phyloP scores from a whole-genome alignment of 2,329 filamentous ascomycete genomes.

The Ascochyta clinopodiicola region DNA sequence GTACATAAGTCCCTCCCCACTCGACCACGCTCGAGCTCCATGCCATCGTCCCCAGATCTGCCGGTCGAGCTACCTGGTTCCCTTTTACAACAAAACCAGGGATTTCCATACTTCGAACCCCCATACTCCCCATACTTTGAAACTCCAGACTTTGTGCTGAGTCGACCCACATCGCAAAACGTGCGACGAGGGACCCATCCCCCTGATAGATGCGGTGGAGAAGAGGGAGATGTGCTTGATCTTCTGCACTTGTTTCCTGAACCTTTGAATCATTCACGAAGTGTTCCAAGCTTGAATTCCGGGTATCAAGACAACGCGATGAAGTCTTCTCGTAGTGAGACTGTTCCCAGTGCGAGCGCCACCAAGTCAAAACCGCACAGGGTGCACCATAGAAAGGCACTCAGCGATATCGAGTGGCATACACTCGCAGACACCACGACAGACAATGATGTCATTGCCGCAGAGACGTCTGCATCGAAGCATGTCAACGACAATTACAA shows the following conservation, averaged over 20 bases:
- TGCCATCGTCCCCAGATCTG: conserved; percentile 48
- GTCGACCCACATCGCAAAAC: conserved; percentile 20
- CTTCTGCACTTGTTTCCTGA: conserved; percentile 20
- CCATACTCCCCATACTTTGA: conserved; percentile 22
- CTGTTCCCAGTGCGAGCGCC: conserved; percentile 26
- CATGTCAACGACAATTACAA: conserved; percentile 29
- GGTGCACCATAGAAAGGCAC: conserved; percentile 23
- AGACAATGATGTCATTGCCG: conserved; percentile 26
- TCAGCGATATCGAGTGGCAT: conserved; percentile 30
- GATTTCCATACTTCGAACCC: conserved; percentile 31
- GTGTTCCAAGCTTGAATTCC: conserved; percentile 20
- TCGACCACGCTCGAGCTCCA: conserved; percentile 50
- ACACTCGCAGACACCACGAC: conserved; percentile 20
- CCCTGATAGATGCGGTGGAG: conserved; percentile 7
- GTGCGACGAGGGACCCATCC: conserved; percentile 19
- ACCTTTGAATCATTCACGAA: conserved; percentile 24
- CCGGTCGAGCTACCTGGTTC: conserved; percentile 40
- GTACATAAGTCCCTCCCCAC: conserved; percentile 46
- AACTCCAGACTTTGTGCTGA: conserved; percentile 14
- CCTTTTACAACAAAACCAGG: conserved; percentile 44
- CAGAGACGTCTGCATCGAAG: conserved; percentile 19
- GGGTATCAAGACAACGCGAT: conserved; percentile 27
- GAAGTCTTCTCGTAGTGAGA: conserved; percentile 35
- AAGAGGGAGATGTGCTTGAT: conserved; percentile 13
- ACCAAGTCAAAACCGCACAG: conserved; percentile 30